A percentile compares a stretch with the other conserved stretches of the same genome.
Evolutionary conservation across 768 basidiomycete genomes (phyloP).

Genomic region (Chlorophyllum brunneum): DNA sequence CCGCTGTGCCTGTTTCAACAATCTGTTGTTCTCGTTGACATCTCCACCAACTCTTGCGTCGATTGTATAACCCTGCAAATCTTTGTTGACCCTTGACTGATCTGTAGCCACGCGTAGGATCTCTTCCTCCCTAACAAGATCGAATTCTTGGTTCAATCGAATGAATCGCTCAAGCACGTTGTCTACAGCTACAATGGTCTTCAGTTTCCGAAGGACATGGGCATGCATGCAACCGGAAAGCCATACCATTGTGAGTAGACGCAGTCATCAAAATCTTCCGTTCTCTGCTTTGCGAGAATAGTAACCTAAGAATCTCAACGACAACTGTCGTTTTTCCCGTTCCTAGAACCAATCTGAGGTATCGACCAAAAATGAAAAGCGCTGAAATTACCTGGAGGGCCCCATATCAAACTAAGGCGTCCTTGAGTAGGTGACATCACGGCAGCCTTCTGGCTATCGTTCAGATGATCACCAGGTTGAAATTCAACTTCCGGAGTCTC

Average conservation of each 20-base stretch:
- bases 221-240: background rate
- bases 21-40: constrained; percentile 51
- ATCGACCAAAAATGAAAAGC: background rate
- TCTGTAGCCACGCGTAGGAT: constrained; percentile 71
- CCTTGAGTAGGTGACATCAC: constrained; percentile 34
- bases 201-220: background rate
- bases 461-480: constrained; percentile 29
- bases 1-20: constrained; percentile 56
- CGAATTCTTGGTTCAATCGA: constrained; percentile 35
- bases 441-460: constrained; percentile 52
- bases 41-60: constrained; percentile 65
- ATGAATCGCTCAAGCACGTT: constrained; percentile 67
- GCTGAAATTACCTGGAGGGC: constrained; percentile 50
- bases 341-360: constrained; percentile 29
- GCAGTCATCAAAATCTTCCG: constrained; percentile 66
- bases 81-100: constrained; percentile 54
- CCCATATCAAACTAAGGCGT: constrained; percentile 57
- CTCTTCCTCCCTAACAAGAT: constrained; percentile 47
- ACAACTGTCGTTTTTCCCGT: constrained; percentile 74
- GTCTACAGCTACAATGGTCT: constrained; percentile 51
- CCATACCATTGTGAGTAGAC: constrained; percentile 62
- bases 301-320: constrained; percentile 49
- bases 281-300: constrained; percentile 22
- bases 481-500: constrained; percentile 2
- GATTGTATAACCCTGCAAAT: constrained; percentile 54